phyloP scores from a whole-genome alignment of 192 early-diverging fungal species.

The Backusella sp. region DNA sequence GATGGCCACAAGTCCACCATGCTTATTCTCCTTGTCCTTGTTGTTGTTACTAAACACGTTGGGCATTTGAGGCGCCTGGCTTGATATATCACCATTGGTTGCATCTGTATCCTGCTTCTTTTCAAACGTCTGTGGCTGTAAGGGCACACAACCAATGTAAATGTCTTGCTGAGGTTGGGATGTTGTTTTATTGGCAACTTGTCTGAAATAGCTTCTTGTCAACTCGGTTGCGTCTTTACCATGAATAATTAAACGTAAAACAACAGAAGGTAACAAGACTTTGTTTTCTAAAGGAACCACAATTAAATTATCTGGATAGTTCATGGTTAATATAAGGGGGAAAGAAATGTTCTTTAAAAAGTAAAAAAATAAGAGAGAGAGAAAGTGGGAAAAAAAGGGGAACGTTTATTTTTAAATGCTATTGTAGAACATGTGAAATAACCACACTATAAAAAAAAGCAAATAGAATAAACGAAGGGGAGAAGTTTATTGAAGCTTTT shows the following conservation, averaged over 20 bases:
- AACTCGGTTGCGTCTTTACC: conserved; percentile 54
- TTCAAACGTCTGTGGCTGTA: neutral
- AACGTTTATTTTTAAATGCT: neutral
- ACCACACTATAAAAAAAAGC: conserved; percentile 7
- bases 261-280: conserved; percentile 64
- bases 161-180: neutral
- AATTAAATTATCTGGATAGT: conserved; percentile 44
- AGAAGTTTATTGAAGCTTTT: neutral
- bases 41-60: conserved; percentile 15
- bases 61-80: conserved; percentile 18
- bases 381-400: neutral
- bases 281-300: conserved; percentile 51
- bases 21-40: neutral
- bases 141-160: conserved; percentile 45
- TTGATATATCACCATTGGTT: neutral
- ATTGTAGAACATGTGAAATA: conserved; percentile 16
- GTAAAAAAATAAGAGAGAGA: neutral
- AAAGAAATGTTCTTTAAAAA: neutral
- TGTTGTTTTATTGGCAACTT: neutral
- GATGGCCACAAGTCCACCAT: neutral
- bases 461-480: neutral
- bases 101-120: neutral
- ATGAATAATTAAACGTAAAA: conserved; percentile 57
- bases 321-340: conserved; percentile 7
- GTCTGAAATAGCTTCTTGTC: conserved; percentile 36